Evolutionary conservation across 2,329 filamentous ascomycete species (phyloP), one percentile per base, ranked within the genome.

Genomic region (Fusarium sp.): DNA sequence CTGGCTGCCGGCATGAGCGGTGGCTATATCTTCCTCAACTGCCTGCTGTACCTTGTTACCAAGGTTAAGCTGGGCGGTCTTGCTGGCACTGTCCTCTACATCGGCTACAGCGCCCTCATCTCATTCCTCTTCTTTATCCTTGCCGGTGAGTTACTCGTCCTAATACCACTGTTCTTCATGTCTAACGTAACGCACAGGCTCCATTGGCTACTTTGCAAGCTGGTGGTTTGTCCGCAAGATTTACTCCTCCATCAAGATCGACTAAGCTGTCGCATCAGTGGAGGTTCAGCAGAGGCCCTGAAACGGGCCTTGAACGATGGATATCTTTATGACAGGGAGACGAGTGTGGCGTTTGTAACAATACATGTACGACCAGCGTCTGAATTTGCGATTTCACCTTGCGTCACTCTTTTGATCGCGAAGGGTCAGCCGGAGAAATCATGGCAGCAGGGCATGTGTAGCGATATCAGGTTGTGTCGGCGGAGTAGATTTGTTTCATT

Each of bases 171-270:
- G 4, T 32, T 6, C 15, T 32, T 6, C 15, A 9, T 17, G 57
- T 52, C 78, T 81, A 68, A 79, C 70, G 8, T 25, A 6, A 12
- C 15, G 59, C 59, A 15, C 73, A 98, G 97, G 96, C 35, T 94
- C 96, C 1, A 98, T 99, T 81, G 97, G 97, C 65, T 98, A 97
- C 86, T 95, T 98, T 78, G 91, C 97, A 10, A 97, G 95, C 82
- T 98, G 95, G 94, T 90, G 93, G 81, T 99, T 99, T 81, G 93
- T 97, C 63, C 91, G 94, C 76, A 96, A 94, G 82, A 99, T 99
- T 71, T 99, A 99, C 83, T 87, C 91, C 27, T 98, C 95, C n/a
- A 97, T 99, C 86, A 99, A 99, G 87, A 95, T 99, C 74, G 97
- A 99, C 82, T 99, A 86, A 83, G 68, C 4, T 33, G 37, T 50